Base-by-base conservation (phyloP, 306 rosid genomes). In the Castanospermum australe region DNA sequence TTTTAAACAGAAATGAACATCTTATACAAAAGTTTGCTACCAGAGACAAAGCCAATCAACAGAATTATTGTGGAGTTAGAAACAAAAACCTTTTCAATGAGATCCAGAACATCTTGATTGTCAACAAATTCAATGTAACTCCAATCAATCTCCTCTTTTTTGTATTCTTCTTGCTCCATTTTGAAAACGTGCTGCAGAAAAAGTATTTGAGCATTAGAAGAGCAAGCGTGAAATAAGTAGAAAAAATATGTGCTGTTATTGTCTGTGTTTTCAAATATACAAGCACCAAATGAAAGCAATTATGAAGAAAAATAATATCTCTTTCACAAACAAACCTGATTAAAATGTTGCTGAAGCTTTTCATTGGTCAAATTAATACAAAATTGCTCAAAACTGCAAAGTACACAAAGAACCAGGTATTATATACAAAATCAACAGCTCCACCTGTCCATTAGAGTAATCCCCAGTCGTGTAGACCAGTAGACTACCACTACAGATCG, bases 131-230 rank as follows among this genome's bases (percentile, higher is more conserved):
- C 99, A 75, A 96, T 96, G 88, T 96, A 96, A 91, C 99, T 96
- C 99, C 99, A 96, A 90, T 96, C 90, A 84, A 96, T 96, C 87
- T 93, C 98, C 85, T 96, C 99, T 73, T 93, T 96, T 75, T 95
- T 89, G 86, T 96, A 96, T 83, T 96, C 99, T 87, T 96, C 99
- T 93, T 96, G 99, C 90, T 96, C 99, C 99, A 96, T 96, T 86
- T 96, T 96, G 88, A 96, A 96, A 76, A 96, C 99, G 33, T 96
- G 99, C 99, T 96, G 99, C 86, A 76, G 70, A 82, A 33, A 32
- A 79, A 57, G 79, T 72, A 84, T 81, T 76, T 61, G 30, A 39
- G 69, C 74, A 78, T 83, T 70, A 76, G 28, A 80, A 66, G 61
- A 73, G 21, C 52, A 57, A 15, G 7, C 21, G 21, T 73, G 63